Percentiles rank a stretch among this genome's conserved stretches.
Evolutionary conservation across 2,329 filamentous ascomycete genomes (phyloP).

Genomic region (Penicillium nordicum): DNA sequence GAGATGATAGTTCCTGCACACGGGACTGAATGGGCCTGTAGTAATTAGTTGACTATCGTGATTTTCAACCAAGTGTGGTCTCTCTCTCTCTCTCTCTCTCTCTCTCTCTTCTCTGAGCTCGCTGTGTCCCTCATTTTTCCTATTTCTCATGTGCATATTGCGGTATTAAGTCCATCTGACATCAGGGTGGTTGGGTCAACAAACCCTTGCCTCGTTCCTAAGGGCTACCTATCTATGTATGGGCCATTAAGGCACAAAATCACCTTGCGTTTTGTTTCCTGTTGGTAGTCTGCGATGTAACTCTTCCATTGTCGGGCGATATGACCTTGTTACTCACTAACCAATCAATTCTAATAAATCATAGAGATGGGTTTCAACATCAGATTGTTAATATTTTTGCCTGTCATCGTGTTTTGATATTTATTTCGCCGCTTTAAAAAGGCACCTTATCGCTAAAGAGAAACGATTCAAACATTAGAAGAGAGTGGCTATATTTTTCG

Average conservation of each 20-base stretch:
- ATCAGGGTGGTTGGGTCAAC: not conserved
- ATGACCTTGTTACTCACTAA: not conserved
- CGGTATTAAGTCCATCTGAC: not conserved
- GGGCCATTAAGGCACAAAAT: not conserved
- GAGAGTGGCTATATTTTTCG: not conserved
- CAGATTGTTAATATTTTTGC: not conserved
- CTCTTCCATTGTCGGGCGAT: not conserved
- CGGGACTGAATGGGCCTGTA: not conserved
- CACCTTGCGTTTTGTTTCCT: not conserved
- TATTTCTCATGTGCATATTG: not conserved
- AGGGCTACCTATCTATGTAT: not conserved
- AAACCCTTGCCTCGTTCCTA: not conserved
- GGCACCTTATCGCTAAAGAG: not conserved
- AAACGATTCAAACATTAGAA: not conserved
- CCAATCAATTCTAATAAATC: not conserved
- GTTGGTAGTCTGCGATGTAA: not conserved
- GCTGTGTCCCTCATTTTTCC: too few species aligned
- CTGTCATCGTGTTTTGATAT: not conserved
- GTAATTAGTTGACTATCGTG: not conserved
- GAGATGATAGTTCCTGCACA: not conserved
- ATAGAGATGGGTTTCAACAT: not conserved
- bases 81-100: not conserved
- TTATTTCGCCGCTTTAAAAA: not conserved
- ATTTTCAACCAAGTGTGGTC: not conserved
- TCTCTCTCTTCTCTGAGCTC: not conserved